These are phyloP conservation scores for Macadamia tetraphylla DNA, from an alignment of 164 flowering plant genomes.

Conservation along the genomic window DNA sequence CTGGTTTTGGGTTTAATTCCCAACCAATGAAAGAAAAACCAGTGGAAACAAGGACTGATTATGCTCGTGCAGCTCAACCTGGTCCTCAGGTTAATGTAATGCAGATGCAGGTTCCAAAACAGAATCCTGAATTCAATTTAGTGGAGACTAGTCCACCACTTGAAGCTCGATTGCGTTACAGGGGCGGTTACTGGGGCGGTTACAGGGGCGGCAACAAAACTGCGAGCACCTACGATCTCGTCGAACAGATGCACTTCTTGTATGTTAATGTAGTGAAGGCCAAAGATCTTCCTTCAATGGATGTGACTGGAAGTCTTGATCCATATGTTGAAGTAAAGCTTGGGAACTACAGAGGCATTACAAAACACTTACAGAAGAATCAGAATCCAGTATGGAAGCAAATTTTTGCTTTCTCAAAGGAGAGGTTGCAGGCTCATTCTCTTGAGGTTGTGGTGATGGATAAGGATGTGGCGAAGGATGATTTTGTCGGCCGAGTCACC, in stretches of 20 bases:
- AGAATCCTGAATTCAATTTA: conserved; percentile 50
- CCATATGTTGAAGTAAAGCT: conserved; percentile 88
- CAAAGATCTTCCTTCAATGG: conserved; percentile 68
- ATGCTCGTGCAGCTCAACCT: conserved; percentile 30
- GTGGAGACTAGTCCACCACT: conserved; percentile 69
- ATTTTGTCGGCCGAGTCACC: conserved; percentile 52
- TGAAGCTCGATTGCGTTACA: conserved; percentile 59
- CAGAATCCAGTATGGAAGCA: conserved; percentile 67
- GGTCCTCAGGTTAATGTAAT: conserved; percentile 29
- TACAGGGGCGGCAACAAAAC: conserved; percentile 48
- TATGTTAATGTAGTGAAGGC: conserved; percentile 83
- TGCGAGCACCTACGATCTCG: conserved; percentile 66
- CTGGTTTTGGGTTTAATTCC: not conserved
- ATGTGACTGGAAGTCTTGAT: conserved; percentile 64
- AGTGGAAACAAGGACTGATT: conserved; percentile 38
- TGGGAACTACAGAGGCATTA: conserved; percentile 75
- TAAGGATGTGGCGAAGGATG: conserved; percentile 67
- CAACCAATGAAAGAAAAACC: conserved; percentile 7
- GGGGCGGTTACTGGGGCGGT: not conserved
- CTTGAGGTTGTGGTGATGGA: conserved; percentile 67
- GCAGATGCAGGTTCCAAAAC: conserved; percentile 44
- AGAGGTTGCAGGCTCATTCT: conserved; percentile 46
- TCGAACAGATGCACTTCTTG: conserved; percentile 69
- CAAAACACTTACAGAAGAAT: conserved; percentile 68
- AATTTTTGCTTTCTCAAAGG: conserved; percentile 68